These are phyloP conservation scores for Fusarium multiceps DNA, from an alignment of 2,329 filamentous ascomycete genomes.

Conservation along the genomic window DNA sequence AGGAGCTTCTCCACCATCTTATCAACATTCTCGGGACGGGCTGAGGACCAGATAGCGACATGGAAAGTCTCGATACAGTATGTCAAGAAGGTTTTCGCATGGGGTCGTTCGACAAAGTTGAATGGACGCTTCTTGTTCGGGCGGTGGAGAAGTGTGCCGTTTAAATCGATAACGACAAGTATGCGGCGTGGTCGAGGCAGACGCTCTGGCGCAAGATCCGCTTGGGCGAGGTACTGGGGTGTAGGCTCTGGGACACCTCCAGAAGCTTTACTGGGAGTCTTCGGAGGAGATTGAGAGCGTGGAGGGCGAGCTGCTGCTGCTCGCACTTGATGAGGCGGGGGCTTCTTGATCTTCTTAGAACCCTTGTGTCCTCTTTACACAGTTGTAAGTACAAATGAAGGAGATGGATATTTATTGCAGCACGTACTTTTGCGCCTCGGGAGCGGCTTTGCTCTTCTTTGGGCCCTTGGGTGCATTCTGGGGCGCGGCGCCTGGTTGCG, in stretches of 20 bases:
- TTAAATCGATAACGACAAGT: slow-evolving; percentile 90
- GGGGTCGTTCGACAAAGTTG: slow-evolving; percentile 73
- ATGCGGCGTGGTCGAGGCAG: slow-evolving; percentile 67
- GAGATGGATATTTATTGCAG: neutral
- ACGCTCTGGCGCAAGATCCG: slow-evolving; percentile 57
- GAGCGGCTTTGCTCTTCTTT: neutral
- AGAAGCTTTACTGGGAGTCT: slow-evolving; percentile 54
- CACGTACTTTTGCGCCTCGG: slow-evolving; percentile 9
- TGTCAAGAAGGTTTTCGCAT: slow-evolving; percentile 74
- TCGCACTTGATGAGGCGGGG: neutral
- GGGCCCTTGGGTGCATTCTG: slow-evolving; percentile 7
- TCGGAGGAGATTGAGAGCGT: slow-evolving; percentile 14
- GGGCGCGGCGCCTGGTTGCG: slow-evolving; percentile 1
- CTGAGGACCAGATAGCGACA: slow-evolving; percentile 93
- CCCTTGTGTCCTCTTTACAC: slow-evolving; percentile 15
- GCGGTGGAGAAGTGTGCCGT: slow-evolving; percentile 87
- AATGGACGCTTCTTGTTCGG: slow-evolving; percentile 61
- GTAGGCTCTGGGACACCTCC: slow-evolving; percentile 72
- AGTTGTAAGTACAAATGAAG: neutral
- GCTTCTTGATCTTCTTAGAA: slow-evolving; percentile 2
- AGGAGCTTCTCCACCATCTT: slow-evolving; percentile 76
- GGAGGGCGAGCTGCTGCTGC: too few relatives aligned
- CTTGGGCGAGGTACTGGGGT: slow-evolving; percentile 67
- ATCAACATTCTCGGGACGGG: slow-evolving; percentile 76
- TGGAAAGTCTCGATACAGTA: slow-evolving; percentile 80